Conservation (phyloP, 441 rosid species). For the Erysimum pusillum region DNA sequence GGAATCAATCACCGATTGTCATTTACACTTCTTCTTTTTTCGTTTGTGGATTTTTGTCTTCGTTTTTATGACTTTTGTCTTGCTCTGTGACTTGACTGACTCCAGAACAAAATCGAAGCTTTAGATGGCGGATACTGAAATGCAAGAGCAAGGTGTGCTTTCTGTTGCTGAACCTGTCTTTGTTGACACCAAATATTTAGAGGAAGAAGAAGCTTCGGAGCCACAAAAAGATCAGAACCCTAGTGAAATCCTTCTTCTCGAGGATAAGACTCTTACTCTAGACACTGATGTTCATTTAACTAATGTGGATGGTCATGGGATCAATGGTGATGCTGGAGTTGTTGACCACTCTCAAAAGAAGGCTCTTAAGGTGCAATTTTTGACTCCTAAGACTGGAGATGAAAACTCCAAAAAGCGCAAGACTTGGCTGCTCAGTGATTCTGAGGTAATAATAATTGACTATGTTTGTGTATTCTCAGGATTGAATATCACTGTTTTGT, state of each 20-base stretch:
- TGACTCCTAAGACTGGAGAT: constrained; percentile 36
- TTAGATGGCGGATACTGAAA: constrained; percentile 65
- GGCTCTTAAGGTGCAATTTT: background rate
- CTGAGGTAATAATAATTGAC: constrained; percentile 57
- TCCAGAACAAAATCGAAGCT: constrained; percentile 54
- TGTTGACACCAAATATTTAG: constrained; percentile 46
- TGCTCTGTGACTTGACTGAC: constrained; percentile 49
- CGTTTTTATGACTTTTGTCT: constrained; percentile 26
- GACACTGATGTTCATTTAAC: constrained; percentile 48
- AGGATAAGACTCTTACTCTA: constrained; percentile 46
- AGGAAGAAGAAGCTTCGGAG: constrained; percentile 47
- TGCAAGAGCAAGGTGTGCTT: constrained; percentile 50
- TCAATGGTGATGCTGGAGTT: constrained; percentile 38
- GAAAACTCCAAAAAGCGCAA: constrained; percentile 57
- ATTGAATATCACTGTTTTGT: constrained; percentile 22
- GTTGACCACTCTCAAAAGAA: constrained; percentile 24
- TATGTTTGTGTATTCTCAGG: background rate
- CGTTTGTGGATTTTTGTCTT: background rate
- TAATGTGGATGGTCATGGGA: constrained; percentile 34
- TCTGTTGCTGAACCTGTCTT: constrained; percentile 45
- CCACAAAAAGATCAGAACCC: constrained; percentile 34
- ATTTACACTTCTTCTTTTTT: background rate
- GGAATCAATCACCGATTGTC: background rate
- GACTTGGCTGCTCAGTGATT: constrained; percentile 62
- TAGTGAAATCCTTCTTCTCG: constrained; percentile 41